A percentile compares a stretch with the other conserved stretches of the same genome.
Conservation (phyloP, 2,329 filamentous ascomycete species). For the Pseudocercospora musae region DNA sequence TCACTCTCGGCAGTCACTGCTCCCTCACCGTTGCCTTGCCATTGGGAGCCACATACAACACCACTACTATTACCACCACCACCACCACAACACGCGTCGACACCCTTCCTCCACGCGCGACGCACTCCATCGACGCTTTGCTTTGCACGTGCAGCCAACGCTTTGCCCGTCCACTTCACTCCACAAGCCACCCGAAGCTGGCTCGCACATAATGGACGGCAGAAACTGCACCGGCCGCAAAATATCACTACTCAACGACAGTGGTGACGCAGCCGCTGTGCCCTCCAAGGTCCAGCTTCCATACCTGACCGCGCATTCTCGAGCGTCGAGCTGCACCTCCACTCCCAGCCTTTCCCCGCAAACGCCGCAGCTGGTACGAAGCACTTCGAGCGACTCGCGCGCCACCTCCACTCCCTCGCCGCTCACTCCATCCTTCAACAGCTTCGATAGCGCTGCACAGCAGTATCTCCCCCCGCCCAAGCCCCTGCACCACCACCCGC, state of each 20-base stretch:
- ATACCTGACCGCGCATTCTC: constrained; percentile 20
- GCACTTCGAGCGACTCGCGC: constrained; percentile 46
- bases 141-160: neutral
- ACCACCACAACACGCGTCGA: neutral
- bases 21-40: neutral
- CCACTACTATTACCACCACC: neutral
- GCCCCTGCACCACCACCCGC: constrained; percentile 22
- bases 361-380: constrained; percentile 46
- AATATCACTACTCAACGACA: constrained; percentile 52
- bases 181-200: constrained; percentile 21
- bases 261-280: constrained; percentile 32
- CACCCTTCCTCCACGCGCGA: neutral
- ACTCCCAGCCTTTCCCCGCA: constrained; percentile 47
- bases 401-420: constrained; percentile 45
- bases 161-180: constrained; percentile 5
- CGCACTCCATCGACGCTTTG: neutral
- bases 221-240: constrained; percentile 50
- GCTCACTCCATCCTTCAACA: constrained; percentile 43
- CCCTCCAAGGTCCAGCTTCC: constrained; percentile 27
- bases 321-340: constrained; percentile 42
- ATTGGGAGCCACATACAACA: neutral
- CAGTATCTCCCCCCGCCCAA: constrained; percentile 18
- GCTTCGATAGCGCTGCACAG: constrained; percentile 27
- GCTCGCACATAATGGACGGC: constrained; percentile 48
- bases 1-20: neutral